Evolutionary conservation across 352 stramenopile species (phyloP).

Genomic region (Phytophthora nicotianae): DNA sequence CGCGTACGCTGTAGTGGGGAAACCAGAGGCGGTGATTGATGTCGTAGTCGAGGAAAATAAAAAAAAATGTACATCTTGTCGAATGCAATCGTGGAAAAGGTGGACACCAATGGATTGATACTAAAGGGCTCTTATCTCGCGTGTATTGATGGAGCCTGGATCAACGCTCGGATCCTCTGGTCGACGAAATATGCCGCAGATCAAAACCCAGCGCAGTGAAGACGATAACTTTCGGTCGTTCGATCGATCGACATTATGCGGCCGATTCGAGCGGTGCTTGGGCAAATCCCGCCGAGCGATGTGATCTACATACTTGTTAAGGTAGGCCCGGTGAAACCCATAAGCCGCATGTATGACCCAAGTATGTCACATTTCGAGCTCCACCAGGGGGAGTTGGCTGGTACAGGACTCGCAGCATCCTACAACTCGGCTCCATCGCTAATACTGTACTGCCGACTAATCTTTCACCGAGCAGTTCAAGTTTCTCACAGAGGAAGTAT

Average conservation of each 20-base stretch:
- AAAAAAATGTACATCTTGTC: not conserved
- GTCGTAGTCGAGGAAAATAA: not conserved
- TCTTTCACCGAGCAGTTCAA: slow-evolving; percentile 1
- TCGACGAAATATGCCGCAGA: not conserved
- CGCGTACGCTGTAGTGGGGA: not conserved
- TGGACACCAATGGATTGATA: not conserved
- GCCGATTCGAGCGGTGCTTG: not conserved
- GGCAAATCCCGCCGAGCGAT: not conserved
- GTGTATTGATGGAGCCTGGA: not conserved
- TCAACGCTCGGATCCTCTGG: not conserved
- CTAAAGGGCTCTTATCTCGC: not conserved
- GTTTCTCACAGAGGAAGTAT: not conserved
- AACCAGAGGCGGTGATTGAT: not conserved
- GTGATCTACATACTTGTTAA: not conserved
- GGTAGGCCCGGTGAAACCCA: not conserved
- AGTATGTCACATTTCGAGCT: not conserved
- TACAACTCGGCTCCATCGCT: not conserved
- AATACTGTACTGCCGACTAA: not conserved
- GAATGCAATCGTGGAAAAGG: no score
- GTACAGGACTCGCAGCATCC: not conserved
- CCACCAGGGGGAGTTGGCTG: not conserved
- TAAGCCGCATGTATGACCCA: not conserved
- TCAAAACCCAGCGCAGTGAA: not conserved
- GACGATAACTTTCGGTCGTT: not conserved
- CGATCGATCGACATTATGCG: not conserved